phyloP scores from a whole-genome alignment of 106 monocot genomes.

The Allium cepa region DNA sequence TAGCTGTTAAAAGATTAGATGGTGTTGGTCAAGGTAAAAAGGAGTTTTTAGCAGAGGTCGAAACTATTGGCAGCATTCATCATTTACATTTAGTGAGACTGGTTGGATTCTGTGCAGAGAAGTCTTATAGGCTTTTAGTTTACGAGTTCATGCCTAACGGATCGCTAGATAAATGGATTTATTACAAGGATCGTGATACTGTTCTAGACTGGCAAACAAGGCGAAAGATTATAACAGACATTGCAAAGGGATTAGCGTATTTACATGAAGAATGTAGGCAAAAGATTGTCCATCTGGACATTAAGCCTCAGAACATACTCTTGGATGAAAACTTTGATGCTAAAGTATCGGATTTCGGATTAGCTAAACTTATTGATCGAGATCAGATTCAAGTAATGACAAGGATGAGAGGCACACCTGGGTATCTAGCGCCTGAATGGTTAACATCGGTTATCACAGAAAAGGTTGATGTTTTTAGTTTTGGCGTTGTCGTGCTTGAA shows the following conservation, averaged over 20 bases:
- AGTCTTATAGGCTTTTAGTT: constrained; percentile 17
- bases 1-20: constrained; percentile 45
- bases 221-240: constrained; percentile 10
- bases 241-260: constrained; percentile 15
- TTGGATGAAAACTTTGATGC: constrained; percentile 18
- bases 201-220: constrained; percentile 11
- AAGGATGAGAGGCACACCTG: constrained; percentile 15
- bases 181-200: background rate
- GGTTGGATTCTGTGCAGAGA: constrained; percentile 20
- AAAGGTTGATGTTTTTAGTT: constrained; percentile 13
- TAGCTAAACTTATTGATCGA: constrained; percentile 15
- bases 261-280: constrained; percentile 22
- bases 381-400: constrained; percentile 15
- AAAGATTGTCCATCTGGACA: constrained; percentile 15
- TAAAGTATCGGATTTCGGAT: constrained; percentile 17
- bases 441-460: constrained; percentile 7
- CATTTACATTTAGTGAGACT: constrained; percentile 22
- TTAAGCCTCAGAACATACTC: constrained; percentile 24
- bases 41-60: constrained; percentile 23
- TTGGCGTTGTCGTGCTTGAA: constrained; percentile 8
- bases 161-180: constrained; percentile 36
- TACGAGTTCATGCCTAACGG: constrained; percentile 25
- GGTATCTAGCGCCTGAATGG: constrained; percentile 15
- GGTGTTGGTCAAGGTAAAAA: constrained; percentile 27
- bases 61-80: constrained; percentile 22